Evolutionary conservation across 345 rosid species (phyloP).

Genomic region (Arabis alpina): DNA sequence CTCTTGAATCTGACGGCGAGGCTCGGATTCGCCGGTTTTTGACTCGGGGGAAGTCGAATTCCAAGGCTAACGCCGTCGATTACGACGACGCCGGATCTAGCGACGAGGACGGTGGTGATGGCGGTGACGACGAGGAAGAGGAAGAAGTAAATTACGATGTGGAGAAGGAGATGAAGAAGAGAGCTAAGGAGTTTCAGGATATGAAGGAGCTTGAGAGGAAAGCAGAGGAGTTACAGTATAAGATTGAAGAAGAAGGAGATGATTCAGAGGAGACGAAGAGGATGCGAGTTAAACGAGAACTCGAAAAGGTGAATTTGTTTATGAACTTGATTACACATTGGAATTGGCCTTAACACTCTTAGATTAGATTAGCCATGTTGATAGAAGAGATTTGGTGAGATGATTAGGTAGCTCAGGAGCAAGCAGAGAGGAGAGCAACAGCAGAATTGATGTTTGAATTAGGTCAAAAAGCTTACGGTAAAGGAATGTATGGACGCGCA

Average conservation of each 20-base stretch:
- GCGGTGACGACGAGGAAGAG: slow-evolving; percentile 53
- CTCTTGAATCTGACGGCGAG: slow-evolving; percentile 65
- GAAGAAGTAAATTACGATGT: slow-evolving; percentile 55
- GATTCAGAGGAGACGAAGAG: slow-evolving; percentile 85
- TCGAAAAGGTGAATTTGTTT: slow-evolving; percentile 62
- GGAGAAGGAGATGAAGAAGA: slow-evolving; percentile 80
- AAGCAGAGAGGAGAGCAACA: slow-evolving; percentile 86
- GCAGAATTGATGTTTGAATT: slow-evolving; percentile 93
- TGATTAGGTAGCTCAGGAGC: slow-evolving; percentile 87
- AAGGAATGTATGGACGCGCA: slow-evolving; percentile 85
- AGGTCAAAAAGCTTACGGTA: slow-evolving; percentile 95
- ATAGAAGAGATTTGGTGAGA: slow-evolving; percentile 34
- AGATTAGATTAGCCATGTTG: not conserved
- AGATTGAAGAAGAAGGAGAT: slow-evolving; percentile 59
- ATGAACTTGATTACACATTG: too few species aligned
- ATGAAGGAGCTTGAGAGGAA: slow-evolving; percentile 83
- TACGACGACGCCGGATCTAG: slow-evolving; percentile 60
- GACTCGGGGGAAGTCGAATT: slow-evolving; percentile 66
- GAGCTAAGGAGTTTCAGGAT: slow-evolving; percentile 78
- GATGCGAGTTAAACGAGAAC: slow-evolving; percentile 84
- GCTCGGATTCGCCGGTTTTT: slow-evolving; percentile 46
- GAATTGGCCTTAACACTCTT: too few species aligned
- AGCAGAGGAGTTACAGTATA: slow-evolving; percentile 84
- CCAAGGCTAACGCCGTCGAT: slow-evolving; percentile 74
- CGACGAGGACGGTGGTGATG: slow-evolving; percentile 52